Evolutionary conservation across 257 asterid species (phyloP), one percentile per base, ranked within the genome.

Genomic region (Primulina huaijiensis): DNA sequence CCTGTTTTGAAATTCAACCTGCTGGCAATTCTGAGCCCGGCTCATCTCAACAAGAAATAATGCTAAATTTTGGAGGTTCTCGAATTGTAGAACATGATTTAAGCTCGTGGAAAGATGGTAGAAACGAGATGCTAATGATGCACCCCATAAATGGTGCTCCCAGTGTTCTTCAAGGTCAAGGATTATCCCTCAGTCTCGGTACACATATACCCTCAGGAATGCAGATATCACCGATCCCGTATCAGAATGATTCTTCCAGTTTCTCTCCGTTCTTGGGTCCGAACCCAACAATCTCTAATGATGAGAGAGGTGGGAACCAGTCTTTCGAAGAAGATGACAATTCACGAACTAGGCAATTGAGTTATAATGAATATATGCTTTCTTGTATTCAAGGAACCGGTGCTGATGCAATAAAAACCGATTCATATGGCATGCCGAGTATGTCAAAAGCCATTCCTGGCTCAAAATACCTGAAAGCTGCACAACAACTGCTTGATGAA

Each of bases 141-240:
- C 70, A 80, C 6, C 79, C 70, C 3, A 34, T 29, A 37, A 82
- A 71, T 14, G 82, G 68, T 58, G 73, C 77, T 70, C 73, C 81
- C 31, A 67, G 80, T 37, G 71, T 78, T 68, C 77, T 80, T 82
- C 88, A 77, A 55, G 77, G 84, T n/a, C 92, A 85, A 75, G 96
- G 95, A 25, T 70, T 92, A 74, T 92, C 97, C 23, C 96, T 92
- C 57, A 90, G 89, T 71, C 96, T 92, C 55, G 77, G 92, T 59
- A 75, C 98, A 17, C 78, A 83, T 7, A 82, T 72, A 5, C 81
- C 92, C 3, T 74, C 92, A 2, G 82, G 72, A 23, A 52, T 87
- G 82, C 85, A 82, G 43, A 71, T 81, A 60, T 50, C 87, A 16
- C 65, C 83, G 17, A 70, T 81, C 50, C 88, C 78, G 0, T 88